Base-by-base conservation (phyloP, 495 filamentous ascomycete species). In the Trypethelium eluteriae region DNA sequence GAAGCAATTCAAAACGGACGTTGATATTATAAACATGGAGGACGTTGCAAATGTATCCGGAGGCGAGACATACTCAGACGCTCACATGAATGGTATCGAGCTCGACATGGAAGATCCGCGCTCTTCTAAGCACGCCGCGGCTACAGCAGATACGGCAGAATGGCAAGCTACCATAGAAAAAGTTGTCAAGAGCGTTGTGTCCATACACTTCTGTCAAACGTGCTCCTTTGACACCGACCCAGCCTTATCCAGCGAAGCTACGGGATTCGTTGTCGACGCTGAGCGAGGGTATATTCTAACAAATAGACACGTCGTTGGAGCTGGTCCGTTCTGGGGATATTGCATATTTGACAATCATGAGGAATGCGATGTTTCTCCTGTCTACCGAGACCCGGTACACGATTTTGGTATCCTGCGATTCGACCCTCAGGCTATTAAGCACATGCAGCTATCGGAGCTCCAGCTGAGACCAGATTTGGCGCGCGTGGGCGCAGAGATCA, bases 291-390 rank as follows among this genome's bases (percentile, higher is more conserved):
- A 88, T 72, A 71, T 72, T 34, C 66, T 74, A 65, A 66, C 74
- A 32, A 71, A 71, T 64, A 69, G 77, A 53, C 94, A 99, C 79
- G 94, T 99, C 38, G 94, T 97, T n/a, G 89, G 93, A 63, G 83
- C 94, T 5, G 94, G 94, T 16, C 94, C 94, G 2, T 99, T 99
- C 78, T 96, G 93, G 88, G 94, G 94, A 12, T 97, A 93, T 76
- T 91, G 89, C 74, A 91, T 99, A 67, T 98, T 99, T 74, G 94
- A 99, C 74, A 98, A 99, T 72, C 94, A 99, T 76, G 94, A 91
- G 74, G 88, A 98, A 84, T 95, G 92, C 65, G 94, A 98, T 74
- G 93, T 96, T 67, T 89, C 90, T 75, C 94, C 94, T n/a, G 91
- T 99, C 47, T 99, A 99, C 76, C 90, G 94, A 72, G 94, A 99